Conservation (phyloP, 192 early-diverging fungal species). For the Linnemannia exigua region DNA sequence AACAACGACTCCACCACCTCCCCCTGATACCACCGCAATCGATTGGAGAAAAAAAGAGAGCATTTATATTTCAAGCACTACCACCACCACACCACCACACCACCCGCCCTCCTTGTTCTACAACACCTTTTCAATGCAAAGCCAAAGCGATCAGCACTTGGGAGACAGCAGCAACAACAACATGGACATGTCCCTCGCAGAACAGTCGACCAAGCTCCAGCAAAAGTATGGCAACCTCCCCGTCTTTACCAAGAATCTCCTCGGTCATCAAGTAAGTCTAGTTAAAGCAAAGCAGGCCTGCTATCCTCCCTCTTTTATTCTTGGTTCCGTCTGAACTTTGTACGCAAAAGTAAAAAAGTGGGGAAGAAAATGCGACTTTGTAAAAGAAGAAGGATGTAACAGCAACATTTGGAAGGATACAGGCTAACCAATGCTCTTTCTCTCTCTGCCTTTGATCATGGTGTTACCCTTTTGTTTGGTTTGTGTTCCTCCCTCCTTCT, state of each 20-base stretch:
- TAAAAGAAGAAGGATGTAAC: no score
- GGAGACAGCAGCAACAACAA: conserved; percentile 24
- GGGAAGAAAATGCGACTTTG: background rate
- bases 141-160: conserved; percentile 43
- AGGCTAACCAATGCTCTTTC: background rate
- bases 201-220: conserved; percentile 44
- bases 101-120: background rate
- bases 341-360: background rate
- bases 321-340: background rate
- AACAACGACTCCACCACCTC: background rate
- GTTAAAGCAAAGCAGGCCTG: background rate
- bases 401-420: no score
- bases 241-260: conserved; percentile 30
- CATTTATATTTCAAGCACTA: background rate
- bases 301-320: background rate
- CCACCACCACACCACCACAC: background rate
- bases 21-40: background rate
- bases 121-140: conserved; percentile 38
- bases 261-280: conserved; percentile 40
- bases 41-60: background rate
- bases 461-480: background rate
- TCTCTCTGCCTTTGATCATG: background rate
- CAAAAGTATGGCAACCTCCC: conserved; percentile 39
- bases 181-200: conserved; percentile 26
- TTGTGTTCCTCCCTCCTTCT: no score